Base-by-base conservation (phyloP, 1,284 basidiomycete genomes). In the Ustilago sp. region DNA sequence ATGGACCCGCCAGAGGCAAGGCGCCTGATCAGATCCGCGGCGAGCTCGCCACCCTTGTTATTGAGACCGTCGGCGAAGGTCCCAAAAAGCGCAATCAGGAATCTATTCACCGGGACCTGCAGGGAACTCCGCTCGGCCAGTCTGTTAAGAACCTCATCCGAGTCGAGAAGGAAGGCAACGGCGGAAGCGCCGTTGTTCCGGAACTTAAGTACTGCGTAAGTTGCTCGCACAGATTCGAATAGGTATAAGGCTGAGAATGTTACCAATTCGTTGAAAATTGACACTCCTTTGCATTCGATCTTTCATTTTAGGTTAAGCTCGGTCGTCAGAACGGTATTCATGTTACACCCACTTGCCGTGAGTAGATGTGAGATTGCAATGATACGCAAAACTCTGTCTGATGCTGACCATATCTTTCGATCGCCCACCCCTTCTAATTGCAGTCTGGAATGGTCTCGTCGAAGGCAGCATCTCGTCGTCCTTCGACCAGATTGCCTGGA, bases 241-340 rank as follows among this genome's bases (percentile, higher is more conserved):
- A 3, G 23, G 23, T 28, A 28, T 28, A 28, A 28, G 23, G 23
- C 23, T 28, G 23, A 28, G 23, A 28, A 17, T 41, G 39, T 12
- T 17, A 41, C 39, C 12, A 15, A 11, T 15, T 12, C 6, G 17
- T 6, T 15, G 15, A 41, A 41, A 15, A 17, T 17, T 28, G 61
- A 54, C 43, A 79, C 87, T 86, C 94, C 11, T 17, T 17, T 11
- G 6, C 15, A 41, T 15, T 15, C 39, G 6, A 15, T 41, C 15
- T 41, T 15, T 7, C 8, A 15, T 1, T 17, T 41, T 17, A 41
- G 39, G 39, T 59, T 88, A 96, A 96, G 87, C 92, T 93, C 84
- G 91, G 93, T 7, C 89, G 95, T 73, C 95, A 97, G 88, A 97
- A 97, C 78, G 89, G 93, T 6, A 91, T 97, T 59, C 95, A 97